Evolutionary conservation across 2,329 filamentous ascomycete species (phyloP), one percentile per base, ranked within the genome.

Genomic region (Penicillium corylophilum): DNA sequence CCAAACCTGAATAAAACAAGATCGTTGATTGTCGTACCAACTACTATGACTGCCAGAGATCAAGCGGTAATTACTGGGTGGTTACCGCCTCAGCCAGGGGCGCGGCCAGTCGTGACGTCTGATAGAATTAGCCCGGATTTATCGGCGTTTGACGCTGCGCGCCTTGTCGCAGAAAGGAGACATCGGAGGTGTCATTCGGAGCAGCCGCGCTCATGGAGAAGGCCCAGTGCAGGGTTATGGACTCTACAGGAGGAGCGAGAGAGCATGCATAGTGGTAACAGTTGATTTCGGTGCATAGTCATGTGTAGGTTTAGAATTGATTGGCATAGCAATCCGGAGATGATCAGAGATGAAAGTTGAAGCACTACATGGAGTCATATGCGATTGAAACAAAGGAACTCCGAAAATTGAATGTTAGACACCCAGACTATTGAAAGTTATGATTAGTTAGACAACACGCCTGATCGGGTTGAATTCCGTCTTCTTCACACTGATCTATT

Each of bases 181-280:
- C 69, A 72, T 60, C 60, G 68, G 16, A 62, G 70, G 45, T 69
- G 68, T 48, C 71, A 73, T 56, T 72, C 71, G 12, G 69, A 72
- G 46, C 67, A 71, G 48, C 71, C 70, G 22, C 63, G 68, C 35
- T 58, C 68, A 23, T 73, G 71, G 71, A 68, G 64, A 35, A 60
- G 64, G 36, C 71, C 70, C 4, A 71, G 68, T 47, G 63, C 65
- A 39, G 61, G 60, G 38, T 49, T 73, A 47, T 73, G 70, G 69
- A 67, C 70, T 24, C 55, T 73, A 26, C 41, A 57, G 45, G 71
- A 72, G 55, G 67, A 71, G 42, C 62, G 50, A 57, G 47, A 22
- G n/a, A n/a, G 13, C 31, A 5, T 15, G 13, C 5, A 28, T 28
- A 26, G 3, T 24, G n/a, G 22, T 16, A 7, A 22, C 12, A 26